Base-by-base conservation (phyloP, 345 rosid species). In the Combretum micranthum region DNA sequence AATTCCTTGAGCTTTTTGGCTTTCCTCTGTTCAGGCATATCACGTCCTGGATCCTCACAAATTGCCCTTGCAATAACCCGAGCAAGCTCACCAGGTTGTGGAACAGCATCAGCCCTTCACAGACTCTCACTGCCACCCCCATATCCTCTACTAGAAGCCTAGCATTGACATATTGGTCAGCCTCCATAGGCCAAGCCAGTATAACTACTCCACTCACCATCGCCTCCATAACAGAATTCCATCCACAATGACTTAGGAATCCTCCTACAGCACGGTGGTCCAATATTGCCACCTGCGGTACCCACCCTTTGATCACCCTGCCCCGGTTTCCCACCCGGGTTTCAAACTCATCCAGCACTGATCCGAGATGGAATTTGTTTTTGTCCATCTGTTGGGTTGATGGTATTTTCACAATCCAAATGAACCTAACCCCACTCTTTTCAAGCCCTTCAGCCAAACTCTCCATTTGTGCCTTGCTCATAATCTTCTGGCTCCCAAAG, bases 121-220 rank as follows among this genome's bases (percentile, higher is more conserved):
- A 75, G 2, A 70, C 88, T 44, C 70, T 51, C 20, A 82, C 43
- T n/a, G n/a, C n/a, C n/a, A n/a, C n/a, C n/a, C n/a, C n/a, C n/a
- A n/a, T n/a, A n/a, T n/a, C n/a, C n/a, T 88, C 85, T 62, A 77
- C 87, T 43, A 81, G 25, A 45, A 81, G 61, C 65, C 59, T 71
- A 0, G 75, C n/a, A n/a, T n/a, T n/a, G n/a, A n/a, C n/a, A n/a
- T n/a, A 82, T 55, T 84, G 90, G 64, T 82, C 90, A 19, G 82
- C 88, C 64, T 80, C 85, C 89, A 87, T 80, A 0, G 96, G 96
- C 90, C 90, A 83, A 4, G 65, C 81, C 69, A 85, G 19, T 13
- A 83, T 53, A 64, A 72, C 22, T 17, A 63, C 75, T 4, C 90
- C 84, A 2, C 75, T 71, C 63, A 60, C 78, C 22, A 83, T 21